Conservation (phyloP, 1,284 basidiomycete species). For the Papiliotrema laurentii region DNA sequence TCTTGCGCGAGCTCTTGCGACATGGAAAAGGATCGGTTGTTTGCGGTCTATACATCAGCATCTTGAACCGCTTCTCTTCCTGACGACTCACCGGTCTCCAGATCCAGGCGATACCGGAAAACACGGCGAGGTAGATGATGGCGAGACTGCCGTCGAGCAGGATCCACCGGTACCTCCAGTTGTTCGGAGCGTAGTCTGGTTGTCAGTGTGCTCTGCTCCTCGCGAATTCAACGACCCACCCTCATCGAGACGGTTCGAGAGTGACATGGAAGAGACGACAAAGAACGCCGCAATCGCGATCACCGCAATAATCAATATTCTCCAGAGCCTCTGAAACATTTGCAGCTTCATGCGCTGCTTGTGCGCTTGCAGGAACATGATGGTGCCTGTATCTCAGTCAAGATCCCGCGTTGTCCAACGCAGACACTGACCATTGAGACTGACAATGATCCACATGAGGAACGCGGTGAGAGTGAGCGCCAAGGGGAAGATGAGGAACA, state of each 20-base stretch:
- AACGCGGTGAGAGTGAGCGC: conserved; percentile 91
- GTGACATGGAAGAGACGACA: conserved; percentile 82
- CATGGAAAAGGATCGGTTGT: conserved; percentile 75
- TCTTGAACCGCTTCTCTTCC: too few species aligned
- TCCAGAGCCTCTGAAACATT: conserved; percentile 81
- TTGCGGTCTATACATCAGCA: conserved; percentile 55
- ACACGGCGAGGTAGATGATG: conserved; percentile 75
- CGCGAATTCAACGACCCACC: conserved; percentile 51
- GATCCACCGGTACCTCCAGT: conserved; percentile 95
- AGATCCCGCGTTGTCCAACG: not conserved
- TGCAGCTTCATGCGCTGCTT: conserved; percentile 82
- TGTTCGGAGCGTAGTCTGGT: conserved; percentile 81
- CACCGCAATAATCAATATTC: conserved; percentile 80
- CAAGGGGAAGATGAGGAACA: conserved; percentile 85
- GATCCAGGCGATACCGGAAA: conserved; percentile 76
- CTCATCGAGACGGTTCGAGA: conserved; percentile 84
- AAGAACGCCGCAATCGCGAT: conserved; percentile 84
- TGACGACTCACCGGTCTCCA: conserved; percentile 69
- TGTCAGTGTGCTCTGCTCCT: not conserved
- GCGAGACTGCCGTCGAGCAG: conserved; percentile 93
- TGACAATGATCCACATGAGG: conserved; percentile 90
- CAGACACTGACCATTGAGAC: conserved; percentile 64
- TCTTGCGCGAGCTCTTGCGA: conserved; percentile 58
- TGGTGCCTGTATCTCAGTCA: conserved; percentile 60
- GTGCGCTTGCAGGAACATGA: conserved; percentile 71